A percentile compares a stretch with the other conserved stretches of the same genome.
Evolutionary conservation across 331 rosid species (phyloP).

Genomic region (Saraca asoca): DNA sequence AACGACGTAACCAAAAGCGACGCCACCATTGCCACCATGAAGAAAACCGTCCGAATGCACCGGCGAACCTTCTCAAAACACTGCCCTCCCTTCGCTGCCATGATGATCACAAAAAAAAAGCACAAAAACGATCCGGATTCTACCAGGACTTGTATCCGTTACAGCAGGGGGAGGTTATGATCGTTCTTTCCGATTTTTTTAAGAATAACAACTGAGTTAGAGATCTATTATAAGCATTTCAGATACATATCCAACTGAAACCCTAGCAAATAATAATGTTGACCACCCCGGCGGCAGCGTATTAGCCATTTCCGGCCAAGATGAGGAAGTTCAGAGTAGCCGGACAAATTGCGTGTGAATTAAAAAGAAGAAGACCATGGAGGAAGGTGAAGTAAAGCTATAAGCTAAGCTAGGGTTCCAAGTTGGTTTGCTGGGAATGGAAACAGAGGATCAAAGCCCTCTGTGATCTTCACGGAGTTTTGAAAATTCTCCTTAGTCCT

Average conservation of each 20-base stretch:
- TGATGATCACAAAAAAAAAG: not conserved
- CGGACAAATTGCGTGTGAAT: slow-evolving; percentile 28
- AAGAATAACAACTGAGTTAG: slow-evolving; percentile 27
- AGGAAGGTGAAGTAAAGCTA: too few relatives aligned
- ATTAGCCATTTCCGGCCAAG: slow-evolving; percentile 47
- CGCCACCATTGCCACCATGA: slow-evolving; percentile 87
- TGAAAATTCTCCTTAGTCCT: slow-evolving; percentile 38
- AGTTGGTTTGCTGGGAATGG: not conserved
- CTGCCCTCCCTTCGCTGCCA: slow-evolving; percentile 56
- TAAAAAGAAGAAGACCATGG: slow-evolving; percentile 31
- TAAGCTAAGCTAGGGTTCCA: slow-evolving; percentile 48
- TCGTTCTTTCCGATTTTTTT: not conserved
- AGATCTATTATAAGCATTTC: slow-evolving; percentile 16
- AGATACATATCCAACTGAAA: slow-evolving; percentile 38
- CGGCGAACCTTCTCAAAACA: slow-evolving; percentile 76
- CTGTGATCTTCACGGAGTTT: slow-evolving; percentile 31
- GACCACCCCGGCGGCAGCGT: slow-evolving; percentile 37
- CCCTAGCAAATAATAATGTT: slow-evolving; percentile 47
- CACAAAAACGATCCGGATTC: slow-evolving; percentile 18
- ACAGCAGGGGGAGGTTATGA: slow-evolving; percentile 38
- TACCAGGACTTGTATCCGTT: not conserved
- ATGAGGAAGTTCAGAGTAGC: slow-evolving; percentile 34
- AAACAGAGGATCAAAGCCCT: slow-evolving; percentile 26
- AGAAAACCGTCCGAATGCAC: slow-evolving; percentile 73
- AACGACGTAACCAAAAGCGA: slow-evolving; percentile 83